Evolutionary conservation across 768 basidiomycete genomes (phyloP).

Genomic region (Pisolithus albus): DNA sequence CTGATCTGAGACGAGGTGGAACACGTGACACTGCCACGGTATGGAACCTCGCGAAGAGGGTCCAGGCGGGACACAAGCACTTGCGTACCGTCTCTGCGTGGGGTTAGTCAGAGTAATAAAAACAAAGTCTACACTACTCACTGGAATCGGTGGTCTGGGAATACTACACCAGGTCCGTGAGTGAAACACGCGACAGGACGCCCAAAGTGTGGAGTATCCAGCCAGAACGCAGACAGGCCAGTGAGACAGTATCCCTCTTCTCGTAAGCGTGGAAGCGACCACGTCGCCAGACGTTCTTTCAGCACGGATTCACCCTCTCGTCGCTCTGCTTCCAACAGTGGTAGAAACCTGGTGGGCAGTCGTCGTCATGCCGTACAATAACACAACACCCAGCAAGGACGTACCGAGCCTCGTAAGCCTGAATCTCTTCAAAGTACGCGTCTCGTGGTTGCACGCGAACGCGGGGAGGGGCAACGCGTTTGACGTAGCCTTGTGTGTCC

Average conservation of each 20-base stretch:
- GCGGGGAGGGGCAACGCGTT: constrained; percentile 34
- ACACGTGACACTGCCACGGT: constrained; percentile 50
- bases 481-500: constrained; percentile 22
- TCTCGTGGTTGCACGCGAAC: constrained; percentile 30
- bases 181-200: constrained; percentile 61
- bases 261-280: constrained; percentile 54
- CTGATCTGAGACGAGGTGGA: constrained; percentile 46
- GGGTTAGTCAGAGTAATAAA: background rate
- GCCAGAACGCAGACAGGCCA: constrained; percentile 61
- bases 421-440: constrained; percentile 43
- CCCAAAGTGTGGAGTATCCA: constrained; percentile 55
- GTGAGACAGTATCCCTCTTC: constrained; percentile 72
- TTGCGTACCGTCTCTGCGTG: constrained; percentile 57
- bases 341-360: constrained; percentile 36
- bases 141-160: constrained; percentile 70
- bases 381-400: constrained; percentile 9
- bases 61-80: constrained; percentile 58
- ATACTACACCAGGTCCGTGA: constrained; percentile 51
- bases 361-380: background rate
- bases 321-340: constrained; percentile 51
- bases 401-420: constrained; percentile 50
- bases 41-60: constrained; percentile 49
- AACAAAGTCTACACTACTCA: constrained; percentile 27
- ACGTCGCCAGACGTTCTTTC: constrained; percentile 57
- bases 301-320: constrained; percentile 54